A percentile compares a stretch with the other conserved stretches of the same genome.
Evolutionary conservation across 805 yeast genomes (phyloP).

Genomic region (Jamesozyma gamospora): DNA sequence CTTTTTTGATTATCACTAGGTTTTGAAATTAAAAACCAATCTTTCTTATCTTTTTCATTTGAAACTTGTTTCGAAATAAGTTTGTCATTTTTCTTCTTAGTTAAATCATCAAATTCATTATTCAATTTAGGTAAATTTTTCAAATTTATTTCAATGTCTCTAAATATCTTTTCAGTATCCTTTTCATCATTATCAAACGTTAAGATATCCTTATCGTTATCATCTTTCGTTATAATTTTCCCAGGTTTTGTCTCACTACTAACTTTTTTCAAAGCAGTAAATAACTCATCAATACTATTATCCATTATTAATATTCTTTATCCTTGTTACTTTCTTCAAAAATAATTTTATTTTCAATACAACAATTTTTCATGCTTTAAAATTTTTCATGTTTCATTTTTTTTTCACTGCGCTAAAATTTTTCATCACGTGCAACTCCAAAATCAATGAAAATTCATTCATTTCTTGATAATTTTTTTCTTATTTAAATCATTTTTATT

Average conservation of each 20-base stretch:
- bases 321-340: no score
- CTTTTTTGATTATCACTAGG: conserved; percentile 57
- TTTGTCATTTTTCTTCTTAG: conserved; percentile 1
- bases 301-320: conserved; percentile 3
- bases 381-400: no score
- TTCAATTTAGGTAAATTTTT: conserved; percentile 23
- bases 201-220: conserved; percentile 7
- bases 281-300: conserved; percentile 13
- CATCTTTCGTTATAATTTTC: neutral
- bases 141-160: conserved; percentile 20
- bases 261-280: conserved; percentile 9
- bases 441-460: no score
- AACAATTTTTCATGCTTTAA: no score
- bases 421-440: no score
- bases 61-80: conserved; percentile 1
- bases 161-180: conserved; percentile 17
- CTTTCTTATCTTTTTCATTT: conserved; percentile 27
- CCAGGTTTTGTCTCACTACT: neutral
- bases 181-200: conserved; percentile 10
- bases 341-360: no score
- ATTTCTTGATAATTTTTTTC: no score
- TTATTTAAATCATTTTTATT: no score
- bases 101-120: conserved; percentile 22
- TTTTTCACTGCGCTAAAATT: no score
- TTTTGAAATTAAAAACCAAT: conserved; percentile 78